phyloP scores from a whole-genome alignment of 495 filamentous ascomycete genomes.

The Darksidea phi region DNA sequence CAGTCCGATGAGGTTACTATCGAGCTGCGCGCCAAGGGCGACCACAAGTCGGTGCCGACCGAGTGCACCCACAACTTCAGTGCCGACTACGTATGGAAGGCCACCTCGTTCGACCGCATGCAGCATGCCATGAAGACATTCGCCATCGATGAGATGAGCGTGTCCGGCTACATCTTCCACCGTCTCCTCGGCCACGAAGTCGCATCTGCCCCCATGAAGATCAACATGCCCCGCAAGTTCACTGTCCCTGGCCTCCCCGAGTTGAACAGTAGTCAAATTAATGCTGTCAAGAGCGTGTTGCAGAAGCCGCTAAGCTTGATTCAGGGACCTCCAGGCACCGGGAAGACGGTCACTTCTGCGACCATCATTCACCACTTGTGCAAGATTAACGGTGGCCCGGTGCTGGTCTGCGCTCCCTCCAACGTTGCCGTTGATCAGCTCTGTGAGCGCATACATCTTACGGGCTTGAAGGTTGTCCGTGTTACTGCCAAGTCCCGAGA shows the following conservation, averaged over 20 bases:
- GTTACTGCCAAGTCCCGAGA: constrained; percentile 97
- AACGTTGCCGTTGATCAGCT: constrained; percentile 99
- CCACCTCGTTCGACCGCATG: constrained; percentile 98
- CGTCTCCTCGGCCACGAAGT: constrained; percentile 95
- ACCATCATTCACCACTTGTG: constrained; percentile 98
- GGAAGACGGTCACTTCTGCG: constrained; percentile 98
- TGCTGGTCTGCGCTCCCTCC: constrained; percentile 94
- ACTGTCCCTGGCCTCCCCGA: constrained; percentile 94
- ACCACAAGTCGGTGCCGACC: constrained; percentile 91
- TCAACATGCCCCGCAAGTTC: constrained; percentile 92
- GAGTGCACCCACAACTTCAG: constrained; percentile 98
- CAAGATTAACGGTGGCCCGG: constrained; percentile 92
- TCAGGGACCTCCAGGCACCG: constrained; percentile 94
- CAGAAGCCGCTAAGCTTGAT: constrained; percentile 92
- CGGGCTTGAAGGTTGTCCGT: constrained; percentile 94
- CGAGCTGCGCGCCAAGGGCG: constrained; percentile 83
- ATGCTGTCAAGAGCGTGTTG: constrained; percentile 92
- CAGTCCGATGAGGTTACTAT: constrained; percentile 97
- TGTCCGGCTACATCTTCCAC: constrained; percentile 98
- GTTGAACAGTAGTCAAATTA: constrained; percentile 93
- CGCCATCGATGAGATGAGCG: constrained; percentile 95
- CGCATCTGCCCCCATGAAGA: constrained; percentile 93
- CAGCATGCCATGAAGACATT: constrained; percentile 99
- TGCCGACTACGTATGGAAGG: constrained; percentile 99
- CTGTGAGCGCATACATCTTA: constrained; percentile 93